Evolutionary conservation across 352 stramenopile genomes (phyloP).

Genomic region (Globisporangium middletonii): DNA sequence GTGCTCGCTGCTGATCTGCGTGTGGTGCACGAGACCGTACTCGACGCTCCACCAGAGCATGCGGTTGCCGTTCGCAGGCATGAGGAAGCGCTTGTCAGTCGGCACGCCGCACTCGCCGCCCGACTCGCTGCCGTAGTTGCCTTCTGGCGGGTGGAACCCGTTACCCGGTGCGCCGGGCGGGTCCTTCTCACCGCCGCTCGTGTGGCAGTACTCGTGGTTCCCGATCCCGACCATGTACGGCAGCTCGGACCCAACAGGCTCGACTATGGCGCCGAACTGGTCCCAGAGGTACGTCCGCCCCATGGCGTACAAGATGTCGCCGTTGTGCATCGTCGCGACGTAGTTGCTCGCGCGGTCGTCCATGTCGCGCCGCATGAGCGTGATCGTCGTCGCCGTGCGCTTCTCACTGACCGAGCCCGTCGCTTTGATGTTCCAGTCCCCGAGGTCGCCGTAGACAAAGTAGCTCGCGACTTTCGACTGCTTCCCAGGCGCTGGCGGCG

Average conservation of each 20-base stretch:
- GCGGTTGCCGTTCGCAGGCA: conserved; percentile 47
- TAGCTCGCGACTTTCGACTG: conserved; percentile 30
- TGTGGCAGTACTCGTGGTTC: conserved; percentile 42
- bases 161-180: conserved; percentile 21
- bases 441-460: conserved; percentile 67
- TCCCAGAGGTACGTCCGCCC: conserved; percentile 61
- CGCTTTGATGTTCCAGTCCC: conserved; percentile 18
- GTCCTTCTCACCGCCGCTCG: conserved; percentile 12
- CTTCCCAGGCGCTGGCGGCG: conserved; percentile 6
- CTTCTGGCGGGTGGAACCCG: conserved; percentile 22
- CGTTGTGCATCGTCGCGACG: conserved; percentile 58
- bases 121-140: conserved; percentile 32
- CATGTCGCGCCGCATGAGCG: conserved; percentile 24
- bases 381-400: conserved; percentile 24
- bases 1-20: conserved; percentile 87
- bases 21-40: conserved; percentile 35
- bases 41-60: conserved; percentile 56
- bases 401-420: conserved; percentile 8
- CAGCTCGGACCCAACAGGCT: conserved; percentile 46
- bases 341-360: conserved; percentile 20
- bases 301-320: conserved; percentile 64
- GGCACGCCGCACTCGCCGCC: conserved; percentile 85
- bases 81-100: conserved; percentile 60
- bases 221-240: conserved; percentile 69
- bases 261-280: conserved; percentile 54